Evolutionary conservation across 148 eudicot species (phyloP).

Genomic region (Dianthus caryophyllus): DNA sequence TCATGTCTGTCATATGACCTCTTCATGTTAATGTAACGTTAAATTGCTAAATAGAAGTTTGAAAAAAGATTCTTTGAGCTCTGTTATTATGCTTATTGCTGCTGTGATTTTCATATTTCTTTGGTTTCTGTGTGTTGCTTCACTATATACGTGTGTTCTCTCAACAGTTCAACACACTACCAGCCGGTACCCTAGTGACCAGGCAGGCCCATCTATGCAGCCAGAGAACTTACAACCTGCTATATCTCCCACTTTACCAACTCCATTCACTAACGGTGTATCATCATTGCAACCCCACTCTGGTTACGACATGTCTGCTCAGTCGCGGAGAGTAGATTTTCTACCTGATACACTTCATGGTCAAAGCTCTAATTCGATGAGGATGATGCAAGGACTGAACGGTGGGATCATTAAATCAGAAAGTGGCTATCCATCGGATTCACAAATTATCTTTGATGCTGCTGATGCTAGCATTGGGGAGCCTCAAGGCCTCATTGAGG

Average conservation of each 20-base stretch:
- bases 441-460: conserved; percentile 39
- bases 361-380: conserved; percentile 51
- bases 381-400: conserved; percentile 51
- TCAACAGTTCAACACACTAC: conserved; percentile 62
- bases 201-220: conserved; percentile 38
- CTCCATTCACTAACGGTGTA: conserved; percentile 50
- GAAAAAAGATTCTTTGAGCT: too few relatives aligned
- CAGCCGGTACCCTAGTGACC: conserved; percentile 47
- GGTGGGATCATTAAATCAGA: conserved; percentile 55
- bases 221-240: conserved; percentile 50
- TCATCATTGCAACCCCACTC: conserved; percentile 42
- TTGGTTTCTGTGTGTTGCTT: not conserved
- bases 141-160: conserved; percentile 1
- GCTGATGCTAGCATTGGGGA: conserved; percentile 45
- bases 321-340: conserved; percentile 39
- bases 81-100: not conserved
- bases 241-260: conserved; percentile 34
- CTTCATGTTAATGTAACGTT: not conserved
- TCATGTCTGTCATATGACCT: not conserved
- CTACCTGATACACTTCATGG: conserved; percentile 41
- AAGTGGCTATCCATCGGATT: conserved; percentile 38
- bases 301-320: conserved; percentile 35
- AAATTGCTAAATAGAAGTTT: too few relatives aligned
- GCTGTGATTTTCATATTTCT: not conserved
- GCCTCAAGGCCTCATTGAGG: conserved; percentile 38